Evolutionary conservation across 805 yeast genomes (phyloP), one percentile per base, ranked within the genome.

Genomic region (Myxozyma neglecta): DNA sequence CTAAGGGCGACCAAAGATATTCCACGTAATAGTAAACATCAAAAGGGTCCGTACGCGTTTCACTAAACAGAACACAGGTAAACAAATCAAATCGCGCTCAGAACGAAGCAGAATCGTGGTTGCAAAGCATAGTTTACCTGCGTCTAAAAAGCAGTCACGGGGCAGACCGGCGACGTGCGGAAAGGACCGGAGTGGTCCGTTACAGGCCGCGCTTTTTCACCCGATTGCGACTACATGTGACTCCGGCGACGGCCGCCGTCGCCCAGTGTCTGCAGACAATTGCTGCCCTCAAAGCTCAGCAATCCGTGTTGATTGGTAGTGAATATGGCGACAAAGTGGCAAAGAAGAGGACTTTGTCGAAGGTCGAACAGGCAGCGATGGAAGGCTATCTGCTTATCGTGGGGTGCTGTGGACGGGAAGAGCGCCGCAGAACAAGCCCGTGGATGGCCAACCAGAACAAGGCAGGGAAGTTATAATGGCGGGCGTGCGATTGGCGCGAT

Each of bases 121-220:
- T 24, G 29, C 29, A 24, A 24, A 24, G 5, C 29, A 24, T 5
- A 24, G 29, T 24, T 24, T 2, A 24, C 29, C 16, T 4, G 50
- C 34, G 52, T 24, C 29, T 24, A 24, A 51, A 51, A 51, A 51
- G 55, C 55, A 51, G 55, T 51, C 55, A 51, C 55, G 55, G 55
- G 55, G 55, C 39, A 29, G 55, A 51, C 54, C 55, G 55, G 55
- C 29, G 35, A 20, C 20, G 39, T n/a, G 35, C 55, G 55, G 55
- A 40, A 43, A 20, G 45, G 55, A 40, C 55, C 55, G 55, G 55
- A 39, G 46, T 10, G 34, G 34, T 11, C 16, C 14, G 46, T 42
- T 20, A 16, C 20, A 16, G 18, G 18, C 18, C 46, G 18, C 18
- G 46, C 46, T 2, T 20, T 42, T 13, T 11, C 42, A 39, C 42